A percentile compares a stretch with the other conserved stretches of the same genome.
Evolutionary conservation across 2,329 filamentous ascomycete genomes (phyloP).

Genomic region (Xylaria sp.): DNA sequence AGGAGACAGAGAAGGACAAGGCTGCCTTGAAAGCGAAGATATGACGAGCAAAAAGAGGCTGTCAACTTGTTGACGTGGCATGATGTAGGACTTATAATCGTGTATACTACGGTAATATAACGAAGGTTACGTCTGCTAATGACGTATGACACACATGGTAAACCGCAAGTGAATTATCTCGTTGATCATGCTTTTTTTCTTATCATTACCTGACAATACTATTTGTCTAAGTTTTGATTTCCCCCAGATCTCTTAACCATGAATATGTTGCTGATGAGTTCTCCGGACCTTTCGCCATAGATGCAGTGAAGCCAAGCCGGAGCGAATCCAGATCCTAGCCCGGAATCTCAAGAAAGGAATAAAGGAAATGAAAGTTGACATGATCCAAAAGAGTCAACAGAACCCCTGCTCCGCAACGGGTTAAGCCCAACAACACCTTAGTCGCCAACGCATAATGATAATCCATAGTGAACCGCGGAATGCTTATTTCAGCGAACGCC

Average conservation of each 20-base stretch:
- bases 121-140: not conserved
- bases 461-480: constrained; percentile 5
- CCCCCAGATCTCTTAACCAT: constrained; percentile 18
- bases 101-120: not conserved
- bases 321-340: constrained; percentile 26
- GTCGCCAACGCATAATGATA: constrained; percentile 12
- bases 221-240: constrained; percentile 20
- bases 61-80: not conserved
- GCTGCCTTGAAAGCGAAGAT: constrained; percentile 29
- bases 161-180: constrained; percentile 2
- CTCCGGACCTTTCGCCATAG: constrained; percentile 5
- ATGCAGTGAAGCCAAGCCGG: constrained; percentile 20
- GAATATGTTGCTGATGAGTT: constrained; percentile 34
- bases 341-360: constrained; percentile 36
- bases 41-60: constrained; percentile 4
- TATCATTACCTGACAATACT: constrained; percentile 17
- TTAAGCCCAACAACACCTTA: constrained; percentile 14
- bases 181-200: constrained; percentile 7
- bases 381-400: constrained; percentile 19
- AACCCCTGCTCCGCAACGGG: not conserved
- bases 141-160: not conserved
- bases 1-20: constrained; percentile 56
- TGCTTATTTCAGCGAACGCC: constrained; percentile 20
- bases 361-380: constrained; percentile 8
- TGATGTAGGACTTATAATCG: not conserved